Percentiles rank a stretch among this genome's conserved stretches.
Conservation (phyloP, 495 filamentous ascomycete genomes). For the Tuber magnatum region DNA sequence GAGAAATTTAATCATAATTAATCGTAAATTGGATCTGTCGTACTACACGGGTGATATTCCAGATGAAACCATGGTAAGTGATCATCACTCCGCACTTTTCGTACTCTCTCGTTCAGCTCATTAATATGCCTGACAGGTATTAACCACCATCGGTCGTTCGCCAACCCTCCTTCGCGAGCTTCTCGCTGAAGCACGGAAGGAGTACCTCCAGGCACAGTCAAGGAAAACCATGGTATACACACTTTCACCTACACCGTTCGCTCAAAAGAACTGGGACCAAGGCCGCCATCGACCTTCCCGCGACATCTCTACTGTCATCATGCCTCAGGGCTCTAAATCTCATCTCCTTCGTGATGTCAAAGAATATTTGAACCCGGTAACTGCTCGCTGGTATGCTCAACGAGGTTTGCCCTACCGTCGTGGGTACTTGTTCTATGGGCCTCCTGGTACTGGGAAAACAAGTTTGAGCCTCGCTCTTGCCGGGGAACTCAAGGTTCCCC, state of each 20-base stretch:
- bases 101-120: conserved; percentile 17
- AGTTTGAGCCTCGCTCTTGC: conserved; percentile 58
- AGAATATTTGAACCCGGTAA: conserved; percentile 76
- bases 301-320: conserved; percentile 60
- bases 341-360: conserved; percentile 72
- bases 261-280: conserved; percentile 40
- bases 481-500: conserved; percentile 56
- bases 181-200: conserved; percentile 52
- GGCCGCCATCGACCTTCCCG: conserved; percentile 48
- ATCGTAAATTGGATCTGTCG: conserved; percentile 38
- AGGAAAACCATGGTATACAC: conserved; percentile 41
- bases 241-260: conserved; percentile 37
- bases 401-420: conserved; percentile 61
- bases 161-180: conserved; percentile 59
- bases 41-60: conserved; percentile 40
- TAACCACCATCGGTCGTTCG: conserved; percentile 53
- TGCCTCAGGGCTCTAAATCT: conserved; percentile 62
- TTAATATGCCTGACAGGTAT: conserved; percentile 19
- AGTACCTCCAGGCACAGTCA: conserved; percentile 37
- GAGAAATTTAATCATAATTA: conserved; percentile 37
- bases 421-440: conserved; percentile 60
- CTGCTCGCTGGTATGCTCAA: conserved; percentile 70
- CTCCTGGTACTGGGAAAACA: conserved; percentile 64
- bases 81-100: conserved; percentile 6
- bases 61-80: conserved; percentile 40